Evolutionary conservation across 1,284 basidiomycete genomes (phyloP), one percentile per base, ranked within the genome.

Genomic region (Cronartium quercuum): DNA sequence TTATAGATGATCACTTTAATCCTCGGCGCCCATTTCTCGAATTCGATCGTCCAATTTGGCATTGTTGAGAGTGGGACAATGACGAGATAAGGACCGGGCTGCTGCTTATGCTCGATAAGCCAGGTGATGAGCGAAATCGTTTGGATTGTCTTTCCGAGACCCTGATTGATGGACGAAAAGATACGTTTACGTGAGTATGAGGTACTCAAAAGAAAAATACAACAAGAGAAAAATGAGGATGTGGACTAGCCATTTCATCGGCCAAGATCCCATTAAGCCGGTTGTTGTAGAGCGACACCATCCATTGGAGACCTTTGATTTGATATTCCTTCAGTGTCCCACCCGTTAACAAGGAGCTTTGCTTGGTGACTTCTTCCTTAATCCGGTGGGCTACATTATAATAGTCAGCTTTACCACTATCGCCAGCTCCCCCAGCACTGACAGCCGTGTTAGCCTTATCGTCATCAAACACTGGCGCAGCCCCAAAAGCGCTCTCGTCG

Each of bases 41-140:
- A 98, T 84, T 98, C 94, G 76, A 92, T 89, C 3, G 91, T 90
- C 96, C 95, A 98, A 82, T 98, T 98, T 44, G 94, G 97, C 86
- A 99, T 90, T 0, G 96, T 99, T 4, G 95, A 97, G 18, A 98
- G 87, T 0, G 96, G 96, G 21, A 98, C 96, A 79, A 99, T 94
- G 81, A 98, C 93, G 40, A 98, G 89, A 84, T 93, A 98, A 0
- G 96, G 96, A 0, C 95, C 95, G 38, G 89, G 89, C 82, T 96
- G 91, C 76, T 88, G 87, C 85, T 98, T 97, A 76, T 84, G 84
- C 81, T 98, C 95, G 82, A 98, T 95, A 74, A 99, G 88, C 86
- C 95, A 98, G 9, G 94, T 89, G 80, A 98, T 88, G 51, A 98
- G 88, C 0, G 94, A 96, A 76, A 98, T 97, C 0, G 95, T 98